A percentile compares a stretch with the other conserved stretches of the same genome.
Evolutionary conservation across 169 alveolate species (phyloP).

Genomic region (Babesia caballi): DNA sequence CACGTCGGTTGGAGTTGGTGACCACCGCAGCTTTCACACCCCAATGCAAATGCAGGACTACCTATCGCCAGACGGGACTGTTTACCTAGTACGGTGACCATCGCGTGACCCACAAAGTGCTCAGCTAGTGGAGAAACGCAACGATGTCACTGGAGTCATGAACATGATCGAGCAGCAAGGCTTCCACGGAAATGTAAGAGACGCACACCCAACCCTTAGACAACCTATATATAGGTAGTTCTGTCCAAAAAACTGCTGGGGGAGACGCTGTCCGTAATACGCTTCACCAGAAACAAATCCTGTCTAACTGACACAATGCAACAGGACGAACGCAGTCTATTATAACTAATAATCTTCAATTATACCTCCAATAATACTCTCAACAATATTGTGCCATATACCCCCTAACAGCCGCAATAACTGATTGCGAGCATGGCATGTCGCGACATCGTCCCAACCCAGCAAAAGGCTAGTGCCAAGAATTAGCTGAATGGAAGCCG

Average conservation of each 20-base stretch:
- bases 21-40: neutral
- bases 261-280: slow-evolving; percentile 27
- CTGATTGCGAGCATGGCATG: too few species aligned
- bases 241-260: slow-evolving; percentile 13
- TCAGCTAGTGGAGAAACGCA: slow-evolving; percentile 54
- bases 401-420: too few species aligned
- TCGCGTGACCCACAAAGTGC: neutral
- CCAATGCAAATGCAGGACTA: slow-evolving; percentile 3
- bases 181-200: slow-evolving; percentile 5
- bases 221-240: neutral
- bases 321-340: too few species aligned
- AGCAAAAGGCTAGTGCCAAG: too few species aligned
- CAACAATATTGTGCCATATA: too few species aligned
- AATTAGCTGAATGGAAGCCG: too few species aligned
- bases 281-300: neutral
- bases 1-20: slow-evolving; percentile 18
- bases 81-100: slow-evolving; percentile 34
- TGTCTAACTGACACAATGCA: too few species aligned
- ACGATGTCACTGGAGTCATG: slow-evolving; percentile 14
- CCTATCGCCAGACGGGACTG: slow-evolving; percentile 33
- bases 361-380: too few species aligned
- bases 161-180: neutral
- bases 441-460: too few species aligned
- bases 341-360: too few species aligned
- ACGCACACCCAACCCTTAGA: too few species aligned